Conservation (phyloP, 495 filamentous ascomycete species). For the Rhypophila decipiens region DNA sequence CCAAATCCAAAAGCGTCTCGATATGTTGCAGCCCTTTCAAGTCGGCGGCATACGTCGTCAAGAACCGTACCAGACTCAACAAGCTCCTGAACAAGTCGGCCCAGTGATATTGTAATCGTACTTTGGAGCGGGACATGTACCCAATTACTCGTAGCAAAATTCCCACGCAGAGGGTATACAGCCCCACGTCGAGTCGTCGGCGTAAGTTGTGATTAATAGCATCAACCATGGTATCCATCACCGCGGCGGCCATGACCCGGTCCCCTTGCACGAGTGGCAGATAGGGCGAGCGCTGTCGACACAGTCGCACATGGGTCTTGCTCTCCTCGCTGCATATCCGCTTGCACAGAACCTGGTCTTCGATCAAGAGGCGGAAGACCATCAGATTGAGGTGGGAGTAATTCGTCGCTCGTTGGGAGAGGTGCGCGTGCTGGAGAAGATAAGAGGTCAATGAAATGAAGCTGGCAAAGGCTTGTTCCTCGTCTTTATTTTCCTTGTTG, state of each 20-base stretch:
- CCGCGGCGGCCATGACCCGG: conserved; percentile 61
- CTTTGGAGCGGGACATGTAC: conserved; percentile 73
- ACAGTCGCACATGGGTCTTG: conserved; percentile 70
- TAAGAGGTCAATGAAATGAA: conserved; percentile 91
- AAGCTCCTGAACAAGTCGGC: conserved; percentile 88
- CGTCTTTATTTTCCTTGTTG: conserved; percentile 58
- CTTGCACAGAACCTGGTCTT: conserved; percentile 81
- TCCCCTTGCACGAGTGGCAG: conserved; percentile 70
- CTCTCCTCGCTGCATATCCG: conserved; percentile 76
- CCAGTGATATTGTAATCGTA: conserved; percentile 84
- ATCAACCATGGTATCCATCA: conserved; percentile 82
- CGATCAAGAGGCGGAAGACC: conserved; percentile 77
- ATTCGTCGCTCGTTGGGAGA: conserved; percentile 65
- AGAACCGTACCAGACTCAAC: conserved; percentile 82
- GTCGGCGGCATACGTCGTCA: conserved; percentile 76
- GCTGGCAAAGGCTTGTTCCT: conserved; percentile 69
- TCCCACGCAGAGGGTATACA: conserved; percentile 77
- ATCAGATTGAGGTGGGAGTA: conserved; percentile 81
- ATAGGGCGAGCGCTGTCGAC: conserved; percentile 82
- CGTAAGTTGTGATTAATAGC: conserved; percentile 92
- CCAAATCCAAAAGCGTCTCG: conserved; percentile 56
- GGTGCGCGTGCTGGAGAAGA: conserved; percentile 85
- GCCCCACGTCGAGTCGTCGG: conserved; percentile 71
- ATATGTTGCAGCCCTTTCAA: conserved; percentile 56
- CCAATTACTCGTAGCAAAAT: conserved; percentile 75